phyloP scores from a whole-genome alignment of 768 basidiomycete species.

The Boletus sp. region DNA sequence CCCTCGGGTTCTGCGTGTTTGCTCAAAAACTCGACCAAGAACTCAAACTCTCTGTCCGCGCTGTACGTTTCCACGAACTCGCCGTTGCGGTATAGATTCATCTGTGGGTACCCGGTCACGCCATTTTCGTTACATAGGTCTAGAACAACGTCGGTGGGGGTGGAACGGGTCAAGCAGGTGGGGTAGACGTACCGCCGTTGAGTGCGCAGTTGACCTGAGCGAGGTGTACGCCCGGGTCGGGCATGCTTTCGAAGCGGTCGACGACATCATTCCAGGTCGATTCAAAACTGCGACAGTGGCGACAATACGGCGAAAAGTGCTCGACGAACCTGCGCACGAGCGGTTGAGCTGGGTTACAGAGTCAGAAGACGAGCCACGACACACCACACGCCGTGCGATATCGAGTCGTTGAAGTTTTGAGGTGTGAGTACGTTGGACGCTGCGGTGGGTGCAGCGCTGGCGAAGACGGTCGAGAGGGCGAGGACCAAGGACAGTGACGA shows the following conservation, averaged over 20 bases:
- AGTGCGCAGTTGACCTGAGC: conserved; percentile 82
- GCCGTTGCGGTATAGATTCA: conserved; percentile 73
- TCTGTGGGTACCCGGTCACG: conserved; percentile 70
- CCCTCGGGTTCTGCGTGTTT: conserved; percentile 36
- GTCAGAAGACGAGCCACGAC: too few species aligned
- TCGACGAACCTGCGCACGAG: conserved; percentile 71
- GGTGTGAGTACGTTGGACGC: conserved; percentile 47
- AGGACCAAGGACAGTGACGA: conserved; percentile 29
- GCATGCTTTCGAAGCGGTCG: conserved; percentile 45
- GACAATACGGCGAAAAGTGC: conserved; percentile 84
- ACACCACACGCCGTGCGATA: conserved; percentile 60
- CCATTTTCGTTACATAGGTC: conserved; percentile 77
- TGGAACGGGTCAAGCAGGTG: too few species aligned
- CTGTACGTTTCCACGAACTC: conserved; percentile 55
- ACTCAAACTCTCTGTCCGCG: conserved; percentile 50
- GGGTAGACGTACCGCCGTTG: conserved; percentile 60
- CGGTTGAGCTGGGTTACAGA: too few species aligned
- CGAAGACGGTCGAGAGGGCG: conserved; percentile 31
- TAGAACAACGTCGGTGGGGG: conserved; percentile 27
- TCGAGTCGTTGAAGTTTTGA: conserved; percentile 54
- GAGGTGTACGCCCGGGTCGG: conserved; percentile 46
- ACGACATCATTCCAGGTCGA: conserved; percentile 81
- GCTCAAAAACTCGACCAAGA: conserved; percentile 56
- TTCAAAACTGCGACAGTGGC: conserved; percentile 75
- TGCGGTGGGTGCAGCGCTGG: conserved; percentile 35